Evolutionary conservation across 768 basidiomycete genomes (phyloP).

Genomic region (Suillus lakei): DNA sequence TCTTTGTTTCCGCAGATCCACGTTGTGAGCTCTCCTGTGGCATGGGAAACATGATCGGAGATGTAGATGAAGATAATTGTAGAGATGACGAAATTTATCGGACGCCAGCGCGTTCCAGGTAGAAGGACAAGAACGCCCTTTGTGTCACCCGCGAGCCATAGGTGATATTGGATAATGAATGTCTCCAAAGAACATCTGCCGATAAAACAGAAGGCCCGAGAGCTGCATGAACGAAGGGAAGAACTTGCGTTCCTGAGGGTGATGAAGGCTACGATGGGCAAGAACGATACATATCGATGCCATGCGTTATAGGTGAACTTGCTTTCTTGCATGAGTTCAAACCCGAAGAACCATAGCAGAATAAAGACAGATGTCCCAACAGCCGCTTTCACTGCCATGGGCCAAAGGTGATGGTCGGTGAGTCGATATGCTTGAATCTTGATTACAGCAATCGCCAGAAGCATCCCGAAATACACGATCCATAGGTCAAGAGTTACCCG

Average conservation of each 20-base stretch:
- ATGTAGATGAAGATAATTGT: constrained; percentile 82
- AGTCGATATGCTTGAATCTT: constrained; percentile 76
- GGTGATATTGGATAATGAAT: constrained; percentile 89
- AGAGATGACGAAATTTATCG: constrained; percentile 79
- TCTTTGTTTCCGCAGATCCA: constrained; percentile 51
- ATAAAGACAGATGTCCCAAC: constrained; percentile 55
- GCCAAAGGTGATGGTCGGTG: constrained; percentile 74
- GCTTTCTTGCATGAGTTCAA: constrained; percentile 74
- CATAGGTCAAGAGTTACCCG: constrained; percentile 87
- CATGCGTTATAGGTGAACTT: constrained; percentile 88
- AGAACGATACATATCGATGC: constrained; percentile 82
- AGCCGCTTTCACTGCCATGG: constrained; percentile 50
- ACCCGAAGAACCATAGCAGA: constrained; percentile 80
- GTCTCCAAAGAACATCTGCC: constrained; percentile 90
- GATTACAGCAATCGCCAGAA: constrained; percentile 71
- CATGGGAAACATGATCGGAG: constrained; percentile 75
- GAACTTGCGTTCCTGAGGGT: constrained; percentile 77
- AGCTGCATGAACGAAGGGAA: constrained; percentile 71
- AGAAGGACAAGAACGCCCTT: constrained; percentile 81
- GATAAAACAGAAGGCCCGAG: constrained; percentile 75
- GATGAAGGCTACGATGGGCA: constrained; percentile 81
- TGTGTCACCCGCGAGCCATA: constrained; percentile 86
- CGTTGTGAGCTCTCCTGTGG: constrained; percentile 72
- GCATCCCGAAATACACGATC: constrained; percentile 89
- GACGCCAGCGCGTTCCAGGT: constrained; percentile 73